These are phyloP conservation scores for Rutidosis leptorrhynchoides DNA, from an alignment of 129 eudicot species.

Conservation along the genomic window DNA sequence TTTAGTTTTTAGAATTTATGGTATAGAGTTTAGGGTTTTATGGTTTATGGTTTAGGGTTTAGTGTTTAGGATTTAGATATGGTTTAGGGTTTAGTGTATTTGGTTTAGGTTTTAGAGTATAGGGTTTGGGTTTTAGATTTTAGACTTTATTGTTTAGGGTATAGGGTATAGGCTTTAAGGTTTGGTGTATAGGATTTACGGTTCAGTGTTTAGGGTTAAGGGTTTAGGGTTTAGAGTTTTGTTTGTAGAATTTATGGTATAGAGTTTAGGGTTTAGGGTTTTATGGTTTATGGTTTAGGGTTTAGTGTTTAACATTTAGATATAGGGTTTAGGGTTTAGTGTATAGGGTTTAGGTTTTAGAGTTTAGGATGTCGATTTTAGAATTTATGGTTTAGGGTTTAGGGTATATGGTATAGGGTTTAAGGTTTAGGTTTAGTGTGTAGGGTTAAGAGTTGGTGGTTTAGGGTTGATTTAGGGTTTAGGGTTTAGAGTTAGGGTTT, in stretches of 20 bases:
- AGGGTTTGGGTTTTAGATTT: slow-evolving; percentile 2
- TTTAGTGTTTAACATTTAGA: not conserved
- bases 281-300: too few relatives aligned
- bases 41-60: too few relatives aligned
- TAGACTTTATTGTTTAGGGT: slow-evolving; percentile 7
- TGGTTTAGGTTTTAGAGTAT: slow-evolving; percentile 7
- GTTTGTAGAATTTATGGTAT: too few relatives aligned
- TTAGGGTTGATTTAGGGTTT: slow-evolving; percentile 2
- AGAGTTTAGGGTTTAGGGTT: too few relatives aligned
- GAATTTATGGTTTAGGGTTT: not conserved
- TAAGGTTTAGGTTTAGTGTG: not conserved
- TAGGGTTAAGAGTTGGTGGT: slow-evolving; percentile 2
- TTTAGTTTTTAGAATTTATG: too few relatives aligned
- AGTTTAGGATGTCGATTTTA: not conserved
- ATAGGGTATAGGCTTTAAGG: slow-evolving; percentile 2
- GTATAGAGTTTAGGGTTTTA: too few relatives aligned
- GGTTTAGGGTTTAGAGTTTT: too few relatives aligned
- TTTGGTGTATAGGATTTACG: not conserved
- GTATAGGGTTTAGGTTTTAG: not conserved
- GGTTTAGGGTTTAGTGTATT: slow-evolving; percentile 2
- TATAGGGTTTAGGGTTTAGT: not conserved
- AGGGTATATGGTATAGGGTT: slow-evolving; percentile 10
- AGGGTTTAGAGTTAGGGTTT: not conserved
- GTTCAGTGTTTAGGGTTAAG: not conserved
- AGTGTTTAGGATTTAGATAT: too few relatives aligned